phyloP scores from a whole-genome alignment of 768 basidiomycete species.

The Epithele typhae region DNA sequence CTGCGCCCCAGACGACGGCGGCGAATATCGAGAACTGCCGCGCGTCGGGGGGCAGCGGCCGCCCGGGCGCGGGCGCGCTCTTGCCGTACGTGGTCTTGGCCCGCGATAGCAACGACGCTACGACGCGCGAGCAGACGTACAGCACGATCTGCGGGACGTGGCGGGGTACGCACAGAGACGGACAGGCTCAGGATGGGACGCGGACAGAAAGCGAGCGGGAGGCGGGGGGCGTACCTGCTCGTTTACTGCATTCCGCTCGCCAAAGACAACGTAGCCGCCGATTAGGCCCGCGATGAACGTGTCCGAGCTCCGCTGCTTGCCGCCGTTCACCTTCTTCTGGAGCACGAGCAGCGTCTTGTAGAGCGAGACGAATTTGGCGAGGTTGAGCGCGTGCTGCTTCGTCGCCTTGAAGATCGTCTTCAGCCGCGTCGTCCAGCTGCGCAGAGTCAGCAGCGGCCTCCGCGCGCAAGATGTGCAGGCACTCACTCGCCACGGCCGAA shows the following conservation, averaged over 20 bases:
- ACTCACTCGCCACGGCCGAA: constrained; percentile 91
- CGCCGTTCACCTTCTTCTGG: constrained; percentile 76
- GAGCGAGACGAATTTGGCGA: constrained; percentile 90
- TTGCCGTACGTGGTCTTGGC: constrained; percentile 50
- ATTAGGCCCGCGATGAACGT: constrained; percentile 91
- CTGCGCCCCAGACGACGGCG: constrained; percentile 88
- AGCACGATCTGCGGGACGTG: constrained; percentile 98
- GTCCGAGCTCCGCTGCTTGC: constrained; percentile 77
- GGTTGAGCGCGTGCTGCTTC: constrained; percentile 84
- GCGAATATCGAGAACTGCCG: constrained; percentile 84
- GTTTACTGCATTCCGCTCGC: constrained; percentile 82
- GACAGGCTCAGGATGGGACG: background rate
- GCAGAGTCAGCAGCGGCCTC: background rate
- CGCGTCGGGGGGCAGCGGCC: constrained; percentile 80
- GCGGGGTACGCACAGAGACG: background rate
- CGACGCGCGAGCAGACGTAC: constrained; percentile 89
- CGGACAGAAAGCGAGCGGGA: background rate
- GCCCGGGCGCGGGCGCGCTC: constrained; percentile 39
- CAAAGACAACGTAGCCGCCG: constrained; percentile 88
- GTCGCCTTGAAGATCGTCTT: constrained; percentile 77
- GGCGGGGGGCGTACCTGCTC: constrained; percentile 64
- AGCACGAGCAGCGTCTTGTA: constrained; percentile 86
- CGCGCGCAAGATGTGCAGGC: background rate
- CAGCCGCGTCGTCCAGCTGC: constrained; percentile 68
- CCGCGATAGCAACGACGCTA: constrained; percentile 89